Percentiles rank a stretch among this genome's conserved stretches.
Evolutionary conservation across 441 rosid species (phyloP).

Genomic region (Manihot esculenta): DNA sequence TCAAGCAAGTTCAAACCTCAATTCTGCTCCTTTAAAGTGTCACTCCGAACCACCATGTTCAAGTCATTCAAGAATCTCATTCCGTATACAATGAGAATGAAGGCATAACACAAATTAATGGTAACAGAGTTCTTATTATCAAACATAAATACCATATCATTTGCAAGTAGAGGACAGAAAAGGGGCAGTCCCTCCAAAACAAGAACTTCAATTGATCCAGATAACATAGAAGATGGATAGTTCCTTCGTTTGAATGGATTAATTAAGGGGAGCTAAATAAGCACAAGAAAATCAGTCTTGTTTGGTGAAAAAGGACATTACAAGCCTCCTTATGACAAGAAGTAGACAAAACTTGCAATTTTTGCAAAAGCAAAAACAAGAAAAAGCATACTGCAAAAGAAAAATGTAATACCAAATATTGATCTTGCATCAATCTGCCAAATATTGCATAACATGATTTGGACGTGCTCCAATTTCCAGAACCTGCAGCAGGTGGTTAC

Average conservation of each 20-base stretch:
- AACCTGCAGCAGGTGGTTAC: not conserved
- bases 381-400: not conserved
- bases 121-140: not conserved
- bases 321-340: not conserved
- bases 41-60: slow-evolving; percentile 25
- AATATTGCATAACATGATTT: not conserved
- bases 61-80: slow-evolving; percentile 21
- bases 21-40: slow-evolving; percentile 31
- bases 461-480: not conserved
- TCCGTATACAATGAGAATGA: slow-evolving; percentile 13
- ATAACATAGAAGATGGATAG: not conserved
- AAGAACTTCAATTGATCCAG: not conserved
- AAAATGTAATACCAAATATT: not conserved
- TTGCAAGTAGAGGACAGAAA: not conserved
- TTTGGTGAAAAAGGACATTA: not conserved
- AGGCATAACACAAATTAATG: not conserved
- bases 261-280: not conserved
- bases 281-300: not conserved
- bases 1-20: slow-evolving; percentile 34
- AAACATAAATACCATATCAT: not conserved
- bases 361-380: not conserved
- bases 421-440: not conserved
- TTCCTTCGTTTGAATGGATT: not conserved
- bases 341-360: not conserved
- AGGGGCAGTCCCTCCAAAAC: not conserved